These are phyloP conservation scores for Cyamopsis tetragonoloba DNA, from an alignment of 306 rosid species.

Conservation along the genomic window DNA sequence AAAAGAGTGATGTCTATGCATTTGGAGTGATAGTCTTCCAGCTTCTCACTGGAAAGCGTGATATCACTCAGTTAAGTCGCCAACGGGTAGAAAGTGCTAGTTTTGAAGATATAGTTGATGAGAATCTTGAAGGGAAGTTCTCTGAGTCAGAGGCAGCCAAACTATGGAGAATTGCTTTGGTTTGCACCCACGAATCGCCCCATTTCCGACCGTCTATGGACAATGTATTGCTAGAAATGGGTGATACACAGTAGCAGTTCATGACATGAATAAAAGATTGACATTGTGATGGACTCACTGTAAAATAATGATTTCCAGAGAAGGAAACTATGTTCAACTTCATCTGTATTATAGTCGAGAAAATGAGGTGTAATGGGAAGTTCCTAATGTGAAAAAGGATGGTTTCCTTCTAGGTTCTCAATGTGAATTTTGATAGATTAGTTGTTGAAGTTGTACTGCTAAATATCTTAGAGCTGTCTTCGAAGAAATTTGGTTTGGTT, in stretches of 20 bases:
- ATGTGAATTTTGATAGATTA: not conserved
- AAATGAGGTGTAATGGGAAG: slow-evolving; percentile 1
- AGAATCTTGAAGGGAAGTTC: slow-evolving; percentile 62
- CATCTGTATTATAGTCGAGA: slow-evolving; percentile 3
- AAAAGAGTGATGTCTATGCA: slow-evolving; percentile 72
- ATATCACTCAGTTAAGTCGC: slow-evolving; percentile 38
- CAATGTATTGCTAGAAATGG: slow-evolving; percentile 43
- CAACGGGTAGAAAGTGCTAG: slow-evolving; percentile 33
- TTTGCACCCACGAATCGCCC: slow-evolving; percentile 69
- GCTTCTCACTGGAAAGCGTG: slow-evolving; percentile 63
- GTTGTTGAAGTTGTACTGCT: not conserved
- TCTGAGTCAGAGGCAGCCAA: slow-evolving; percentile 58
- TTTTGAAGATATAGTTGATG: slow-evolving; percentile 54
- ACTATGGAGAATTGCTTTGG: slow-evolving; percentile 54
- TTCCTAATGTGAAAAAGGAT: not conserved
- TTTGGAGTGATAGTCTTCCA: slow-evolving; percentile 80
- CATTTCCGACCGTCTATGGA: slow-evolving; percentile 63
- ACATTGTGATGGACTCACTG: not conserved
- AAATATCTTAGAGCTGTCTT: not conserved
- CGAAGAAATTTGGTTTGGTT: not conserved
- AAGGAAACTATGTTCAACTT: not conserved
- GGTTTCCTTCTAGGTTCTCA: not conserved
- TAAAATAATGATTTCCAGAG: slow-evolving; percentile 11
- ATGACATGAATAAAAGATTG: not conserved
- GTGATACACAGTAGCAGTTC: slow-evolving; percentile 19